A percentile compares a stretch with the other conserved stretches of the same genome.
Evolutionary conservation across 2,329 filamentous ascomycete species (phyloP).

Genomic region (Aspergillus pseudotamarii): DNA sequence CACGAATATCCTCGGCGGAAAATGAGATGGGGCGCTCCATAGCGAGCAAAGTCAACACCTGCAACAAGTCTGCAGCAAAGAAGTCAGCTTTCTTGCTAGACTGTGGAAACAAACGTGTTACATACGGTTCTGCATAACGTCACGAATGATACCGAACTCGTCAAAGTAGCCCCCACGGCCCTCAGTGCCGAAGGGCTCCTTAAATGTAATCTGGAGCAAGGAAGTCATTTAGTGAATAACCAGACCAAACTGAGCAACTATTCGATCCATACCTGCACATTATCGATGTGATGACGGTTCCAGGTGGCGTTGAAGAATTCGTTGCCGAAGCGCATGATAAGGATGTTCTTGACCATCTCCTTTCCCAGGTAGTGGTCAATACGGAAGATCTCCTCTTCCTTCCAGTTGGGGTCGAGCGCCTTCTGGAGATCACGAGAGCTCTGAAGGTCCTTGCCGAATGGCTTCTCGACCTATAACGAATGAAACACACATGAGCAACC

Average conservation of each 20-base stretch:
- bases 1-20: constrained; percentile 95
- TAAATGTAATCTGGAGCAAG: constrained; percentile 77
- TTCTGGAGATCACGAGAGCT: constrained; percentile 94
- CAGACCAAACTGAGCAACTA: not conserved
- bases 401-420: constrained; percentile 96
- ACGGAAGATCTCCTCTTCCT: constrained; percentile 97
- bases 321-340: constrained; percentile 97
- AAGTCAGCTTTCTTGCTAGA: constrained; percentile 21
- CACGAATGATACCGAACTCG: constrained; percentile 98
- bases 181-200: constrained; percentile 98
- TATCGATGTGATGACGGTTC: constrained; percentile 99
- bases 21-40: constrained; percentile 99
- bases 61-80: constrained; percentile 70
- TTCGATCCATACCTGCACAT: constrained; percentile 69
- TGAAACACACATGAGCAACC: constrained; percentile 24
- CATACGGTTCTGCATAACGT: constrained; percentile 97
- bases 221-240: constrained; percentile 4
- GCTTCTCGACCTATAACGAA: constrained; percentile 82
- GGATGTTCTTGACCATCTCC: constrained; percentile 99
- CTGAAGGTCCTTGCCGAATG: constrained; percentile 93
- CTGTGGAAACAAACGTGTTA: constrained; percentile 14
- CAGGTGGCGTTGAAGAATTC: constrained; percentile 98
- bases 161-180: constrained; percentile 98
- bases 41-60: constrained; percentile 91
- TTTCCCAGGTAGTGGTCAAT: constrained; percentile 99